Evolutionary conservation across 2,329 filamentous ascomycete genomes (phyloP), one percentile per base, ranked within the genome.

Genomic region (Verticillium nonalfalfae): DNA sequence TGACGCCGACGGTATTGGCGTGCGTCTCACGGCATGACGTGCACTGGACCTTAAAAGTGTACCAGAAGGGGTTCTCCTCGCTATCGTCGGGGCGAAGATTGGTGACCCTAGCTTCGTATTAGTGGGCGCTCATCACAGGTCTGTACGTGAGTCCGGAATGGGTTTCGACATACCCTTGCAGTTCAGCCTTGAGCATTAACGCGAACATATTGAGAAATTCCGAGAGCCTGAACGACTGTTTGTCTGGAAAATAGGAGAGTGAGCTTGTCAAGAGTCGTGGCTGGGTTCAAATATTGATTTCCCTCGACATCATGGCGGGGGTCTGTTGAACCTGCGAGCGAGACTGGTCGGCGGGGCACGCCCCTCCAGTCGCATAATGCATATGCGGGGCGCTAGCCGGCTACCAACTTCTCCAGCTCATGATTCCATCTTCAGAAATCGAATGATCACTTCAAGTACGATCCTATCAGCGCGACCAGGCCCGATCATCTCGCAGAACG

Each of bases 41-140:
- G 78, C 95, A 99, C 80, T 97, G 91, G 39, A 99, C 94, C 73
- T 90, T 95, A 85, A 99, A 98, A 58, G 91, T 97, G 79, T 97
- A 99, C 84, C 90, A 96, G 79, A 97, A 99, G 4, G 93, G 91
- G 62, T 84, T 85, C 18, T 91, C 90, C 68, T 88, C 80, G 7
- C 88, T 92, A 74, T 99, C 95, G 67, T 88, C 81, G 7, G 95
- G 95, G 61, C 88, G 88, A 67, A 99, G 86, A 70, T 95, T 90
- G 63, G 93, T 97, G 63, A 99, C 93, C 56, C 95, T 98, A 69
- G 35, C 7, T 10, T 52, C 11, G 18, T 52, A 18, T 52, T 52
- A 52, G 45, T 52, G 45, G 7, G 18, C 10, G n/a, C 18, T 52
- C 18, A 52, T 45, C 39, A n/a, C n/a, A 18, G n/a, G 1, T 18